Evolutionary conservation across 139 green algal genomes (phyloP).

Genomic region (Haematococcus sp.): DNA sequence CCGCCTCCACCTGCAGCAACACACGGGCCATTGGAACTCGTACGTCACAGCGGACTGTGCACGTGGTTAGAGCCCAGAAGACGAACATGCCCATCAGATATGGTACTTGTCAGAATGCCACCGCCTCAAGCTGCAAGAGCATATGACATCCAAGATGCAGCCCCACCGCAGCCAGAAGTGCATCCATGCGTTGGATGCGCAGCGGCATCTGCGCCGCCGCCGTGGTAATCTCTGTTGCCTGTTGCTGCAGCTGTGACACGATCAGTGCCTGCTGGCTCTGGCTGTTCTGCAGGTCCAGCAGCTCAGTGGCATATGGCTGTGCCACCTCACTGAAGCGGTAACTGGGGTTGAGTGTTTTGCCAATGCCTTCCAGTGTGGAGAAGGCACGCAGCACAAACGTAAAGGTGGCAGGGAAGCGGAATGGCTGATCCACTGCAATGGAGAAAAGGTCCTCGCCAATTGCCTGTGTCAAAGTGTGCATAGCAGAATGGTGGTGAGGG

Average conservation of each 20-base stretch:
- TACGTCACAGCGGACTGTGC: no score
- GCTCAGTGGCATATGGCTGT: constrained; percentile 67
- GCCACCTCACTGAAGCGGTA: constrained; percentile 73
- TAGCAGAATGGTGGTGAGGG: no score
- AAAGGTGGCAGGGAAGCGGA: constrained; percentile 85
- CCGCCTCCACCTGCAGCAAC: constrained; percentile 55
- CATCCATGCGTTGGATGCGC: constrained; percentile 63
- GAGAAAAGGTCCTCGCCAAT: constrained; percentile 88
- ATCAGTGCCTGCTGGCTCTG: constrained; percentile 18
- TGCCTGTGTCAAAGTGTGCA: neutral
- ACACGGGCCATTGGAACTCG: neutral
- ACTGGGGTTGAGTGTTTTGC: constrained; percentile 50
- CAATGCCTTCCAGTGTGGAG: constrained; percentile 73
- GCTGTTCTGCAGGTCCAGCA: constrained; percentile 41
- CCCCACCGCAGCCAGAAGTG: neutral
- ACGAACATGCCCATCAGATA: no score
- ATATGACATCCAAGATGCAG: no score
- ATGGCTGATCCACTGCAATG: constrained; percentile 82
- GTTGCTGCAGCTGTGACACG: constrained; percentile 44
- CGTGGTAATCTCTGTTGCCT: constrained; percentile 56
- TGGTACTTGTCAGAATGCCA: no score
- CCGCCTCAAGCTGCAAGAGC: no score
- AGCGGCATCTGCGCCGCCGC: constrained; percentile 69
- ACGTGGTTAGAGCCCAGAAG: no score
- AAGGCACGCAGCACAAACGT: constrained; percentile 89